These are phyloP conservation scores for Globisporangium uncinulatum DNA, from an alignment of 352 stramenopile genomes.

Conservation along the genomic window DNA sequence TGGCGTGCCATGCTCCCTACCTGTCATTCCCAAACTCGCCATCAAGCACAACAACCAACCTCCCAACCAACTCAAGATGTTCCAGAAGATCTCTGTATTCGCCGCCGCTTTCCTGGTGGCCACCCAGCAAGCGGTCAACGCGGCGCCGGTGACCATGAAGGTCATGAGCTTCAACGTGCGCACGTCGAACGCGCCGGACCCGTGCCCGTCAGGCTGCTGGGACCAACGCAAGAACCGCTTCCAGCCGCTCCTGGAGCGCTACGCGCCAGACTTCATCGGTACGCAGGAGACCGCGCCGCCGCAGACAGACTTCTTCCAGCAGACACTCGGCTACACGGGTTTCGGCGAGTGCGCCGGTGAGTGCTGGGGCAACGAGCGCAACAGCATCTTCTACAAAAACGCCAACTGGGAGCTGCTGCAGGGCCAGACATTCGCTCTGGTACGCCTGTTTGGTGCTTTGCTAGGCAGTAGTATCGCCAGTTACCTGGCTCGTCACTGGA, in stretches of 20 bases:
- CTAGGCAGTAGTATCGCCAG: background rate
- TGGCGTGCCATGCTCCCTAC: background rate
- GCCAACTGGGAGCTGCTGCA: constrained; percentile 35
- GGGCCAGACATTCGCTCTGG: constrained; percentile 50
- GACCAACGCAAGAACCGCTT: constrained; percentile 35
- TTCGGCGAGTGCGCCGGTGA: constrained; percentile 54
- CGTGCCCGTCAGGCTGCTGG: constrained; percentile 65
- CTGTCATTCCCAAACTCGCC: background rate
- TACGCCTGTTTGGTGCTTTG: constrained; percentile 11
- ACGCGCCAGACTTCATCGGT: constrained; percentile 60
- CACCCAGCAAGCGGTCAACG: background rate
- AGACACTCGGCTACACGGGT: constrained; percentile 30
- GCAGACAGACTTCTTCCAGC: constrained; percentile 47
- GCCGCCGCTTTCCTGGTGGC: background rate
- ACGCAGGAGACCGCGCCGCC: constrained; percentile 54
- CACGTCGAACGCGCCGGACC: constrained; percentile 54
- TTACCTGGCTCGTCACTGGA: background rate
- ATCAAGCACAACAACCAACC: background rate
- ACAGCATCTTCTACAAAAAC: constrained; percentile 61
- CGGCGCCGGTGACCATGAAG: constrained; percentile 17
- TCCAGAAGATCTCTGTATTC: constrained; percentile 1
- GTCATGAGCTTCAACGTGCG: constrained; percentile 76
- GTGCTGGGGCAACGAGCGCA: constrained; percentile 55
- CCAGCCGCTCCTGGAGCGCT: constrained; percentile 30
- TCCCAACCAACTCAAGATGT: background rate